Conservation (phyloP, 257 asterid genomes). For the Verbena officinalis region DNA sequence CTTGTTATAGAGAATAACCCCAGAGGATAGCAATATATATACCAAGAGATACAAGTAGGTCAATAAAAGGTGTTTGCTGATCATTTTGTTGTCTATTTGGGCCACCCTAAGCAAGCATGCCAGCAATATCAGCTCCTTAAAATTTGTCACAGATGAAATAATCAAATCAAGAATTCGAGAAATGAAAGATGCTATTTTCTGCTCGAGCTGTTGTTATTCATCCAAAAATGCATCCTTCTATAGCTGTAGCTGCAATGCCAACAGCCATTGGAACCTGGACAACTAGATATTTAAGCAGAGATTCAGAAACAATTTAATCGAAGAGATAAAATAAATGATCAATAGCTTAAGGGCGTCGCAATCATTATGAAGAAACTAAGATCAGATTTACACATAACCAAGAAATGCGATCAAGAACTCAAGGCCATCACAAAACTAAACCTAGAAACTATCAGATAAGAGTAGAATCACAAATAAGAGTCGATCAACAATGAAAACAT, state of each 20-base stretch:
- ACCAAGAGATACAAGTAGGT: constrained; percentile 81
- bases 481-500: constrained; percentile 22
- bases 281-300: constrained; percentile 9
- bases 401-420: constrained; percentile 15
- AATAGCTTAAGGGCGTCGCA: background rate
- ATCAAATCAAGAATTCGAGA: constrained; percentile 25
- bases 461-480: constrained; percentile 13
- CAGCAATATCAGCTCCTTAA: constrained; percentile 35
- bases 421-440: background rate
- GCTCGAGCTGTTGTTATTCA: constrained; percentile 27
- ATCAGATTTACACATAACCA: constrained; percentile 1
- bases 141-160: constrained; percentile 21
- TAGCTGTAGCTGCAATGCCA: constrained; percentile 29
- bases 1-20: constrained; percentile 96
- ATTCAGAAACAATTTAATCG: constrained; percentile 8
- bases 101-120: constrained; percentile 36
- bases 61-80: constrained; percentile 79
- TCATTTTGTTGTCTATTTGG: constrained; percentile 46
- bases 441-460: background rate
- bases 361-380: constrained; percentile 7
- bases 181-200: constrained; percentile 35
- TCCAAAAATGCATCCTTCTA: constrained; percentile 32
- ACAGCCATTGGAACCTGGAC: constrained; percentile 35
- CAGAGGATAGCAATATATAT: constrained; percentile 82
- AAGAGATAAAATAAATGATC: constrained; percentile 5